phyloP scores from a whole-genome alignment of 371 early-diverging fungal genomes.

The Rhizopus stolonifer region DNA sequence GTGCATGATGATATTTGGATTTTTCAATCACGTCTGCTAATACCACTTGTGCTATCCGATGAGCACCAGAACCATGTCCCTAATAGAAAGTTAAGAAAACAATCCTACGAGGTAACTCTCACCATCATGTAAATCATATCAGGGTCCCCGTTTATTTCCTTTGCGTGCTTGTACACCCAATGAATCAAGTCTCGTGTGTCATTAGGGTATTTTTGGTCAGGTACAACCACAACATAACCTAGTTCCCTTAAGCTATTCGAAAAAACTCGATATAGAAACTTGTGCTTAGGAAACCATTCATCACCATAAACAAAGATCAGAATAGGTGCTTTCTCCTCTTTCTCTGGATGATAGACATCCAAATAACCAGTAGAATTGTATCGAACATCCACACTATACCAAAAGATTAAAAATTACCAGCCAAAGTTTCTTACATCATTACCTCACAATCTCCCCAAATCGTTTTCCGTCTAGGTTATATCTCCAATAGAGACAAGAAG shows the following conservation, averaged over 20 bases:
- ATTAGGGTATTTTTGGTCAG: slow-evolving; percentile 71
- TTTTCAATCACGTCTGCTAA: slow-evolving; percentile 39
- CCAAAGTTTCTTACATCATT: too few species aligned
- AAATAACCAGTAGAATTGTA: slow-evolving; percentile 26
- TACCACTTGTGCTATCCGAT: slow-evolving; percentile 40
- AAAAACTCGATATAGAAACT: slow-evolving; percentile 59
- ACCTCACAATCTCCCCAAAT: neutral
- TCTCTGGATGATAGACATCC: slow-evolving; percentile 43
- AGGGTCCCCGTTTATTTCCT: slow-evolving; percentile 50
- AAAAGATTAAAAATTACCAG: too few species aligned
- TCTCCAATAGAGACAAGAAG: neutral
- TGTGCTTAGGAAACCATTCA: slow-evolving; percentile 65
- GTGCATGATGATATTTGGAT: slow-evolving; percentile 21
- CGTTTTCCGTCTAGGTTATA: too few species aligned
- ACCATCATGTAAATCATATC: slow-evolving; percentile 61
- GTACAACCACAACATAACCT: slow-evolving; percentile 75
- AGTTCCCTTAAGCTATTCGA: slow-evolving; percentile 61
- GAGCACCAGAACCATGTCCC: slow-evolving; percentile 60
- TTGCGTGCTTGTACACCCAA: slow-evolving; percentile 61
- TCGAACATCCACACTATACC: slow-evolving; percentile 32
- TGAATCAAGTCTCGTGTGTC: slow-evolving; percentile 62
- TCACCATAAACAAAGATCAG: slow-evolving; percentile 78
- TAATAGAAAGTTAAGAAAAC: slow-evolving; percentile 9
- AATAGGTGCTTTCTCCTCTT: slow-evolving; percentile 45
- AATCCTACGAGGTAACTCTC: too few species aligned